Percentiles rank a stretch among this genome's conserved stretches.
These are phyloP conservation scores for Boletus pseudopeckii DNA, from an alignment of 768 basidiomycete genomes.

Conservation along the genomic window DNA sequence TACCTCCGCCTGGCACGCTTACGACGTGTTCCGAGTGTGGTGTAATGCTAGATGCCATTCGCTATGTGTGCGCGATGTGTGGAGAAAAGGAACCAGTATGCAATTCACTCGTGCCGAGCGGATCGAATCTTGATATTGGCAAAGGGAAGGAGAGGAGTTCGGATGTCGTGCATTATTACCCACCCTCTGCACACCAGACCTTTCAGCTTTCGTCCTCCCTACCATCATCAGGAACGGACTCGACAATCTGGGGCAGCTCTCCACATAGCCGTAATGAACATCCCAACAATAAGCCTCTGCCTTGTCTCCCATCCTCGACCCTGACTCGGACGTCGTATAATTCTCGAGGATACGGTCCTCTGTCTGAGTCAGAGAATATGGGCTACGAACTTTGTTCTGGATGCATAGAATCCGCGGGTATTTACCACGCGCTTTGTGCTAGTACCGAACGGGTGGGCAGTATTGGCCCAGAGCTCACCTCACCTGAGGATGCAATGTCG, in stretches of 20 bases:
- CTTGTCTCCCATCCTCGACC: constrained; percentile 38
- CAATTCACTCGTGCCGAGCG: constrained; percentile 9
- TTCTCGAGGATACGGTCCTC: background rate
- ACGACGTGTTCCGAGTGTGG: constrained; percentile 87
- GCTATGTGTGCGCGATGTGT: constrained; percentile 87
- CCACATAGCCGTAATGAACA: constrained; percentile 14
- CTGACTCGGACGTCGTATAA: constrained; percentile 3
- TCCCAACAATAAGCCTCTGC: constrained; percentile 42
- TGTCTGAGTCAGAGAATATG: constrained; percentile 5
- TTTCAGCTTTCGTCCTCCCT: constrained; percentile 21
- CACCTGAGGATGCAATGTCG: constrained; percentile 54
- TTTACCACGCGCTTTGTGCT: constrained; percentile 70
- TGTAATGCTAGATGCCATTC: constrained; percentile 67
- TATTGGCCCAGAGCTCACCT: constrained; percentile 39
- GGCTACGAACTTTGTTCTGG: constrained; percentile 85
- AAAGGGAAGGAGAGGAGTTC: constrained; percentile 48
- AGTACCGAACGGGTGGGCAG: constrained; percentile 32
- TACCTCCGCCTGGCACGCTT: constrained; percentile 56
- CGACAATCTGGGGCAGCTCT: constrained; percentile 11
- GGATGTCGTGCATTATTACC: constrained; percentile 28
- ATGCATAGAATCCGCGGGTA: constrained; percentile 76
- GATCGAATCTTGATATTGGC: constrained; percentile 15
- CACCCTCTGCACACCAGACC: constrained; percentile 34
- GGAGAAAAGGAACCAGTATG: constrained; percentile 64
- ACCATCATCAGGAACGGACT: constrained; percentile 19